Conservation (phyloP, 1,139 yeast genomes). For the Pichia sp. region DNA sequence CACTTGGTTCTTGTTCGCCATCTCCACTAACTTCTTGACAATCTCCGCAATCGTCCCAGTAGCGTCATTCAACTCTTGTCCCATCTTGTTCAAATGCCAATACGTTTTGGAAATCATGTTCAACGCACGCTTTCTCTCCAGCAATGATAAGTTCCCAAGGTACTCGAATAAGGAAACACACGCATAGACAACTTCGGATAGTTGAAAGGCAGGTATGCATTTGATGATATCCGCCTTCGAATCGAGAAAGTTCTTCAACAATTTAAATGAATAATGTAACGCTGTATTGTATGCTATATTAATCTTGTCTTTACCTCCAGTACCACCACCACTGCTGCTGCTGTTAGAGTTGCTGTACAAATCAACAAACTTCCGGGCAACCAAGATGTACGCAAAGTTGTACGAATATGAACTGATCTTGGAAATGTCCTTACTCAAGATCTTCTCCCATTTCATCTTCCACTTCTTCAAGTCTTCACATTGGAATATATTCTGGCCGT, state of each 20-base stretch:
- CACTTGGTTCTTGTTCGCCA: conserved; percentile 31
- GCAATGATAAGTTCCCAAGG: conserved; percentile 35
- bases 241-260: conserved; percentile 41
- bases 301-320: not conserved
- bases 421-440: conserved; percentile 44
- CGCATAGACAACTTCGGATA: conserved; percentile 50
- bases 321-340: not conserved
- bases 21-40: conserved; percentile 47
- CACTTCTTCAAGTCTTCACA: conserved; percentile 40
- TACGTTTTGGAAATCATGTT: conserved; percentile 48
- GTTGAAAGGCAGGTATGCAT: conserved; percentile 50
- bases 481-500: conserved; percentile 17
- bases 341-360: conserved; percentile 5
- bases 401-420: conserved; percentile 43
- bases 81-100: conserved; percentile 54
- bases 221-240: conserved; percentile 43
- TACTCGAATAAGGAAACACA: conserved; percentile 49
- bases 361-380: conserved; percentile 38
- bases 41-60: conserved; percentile 55
- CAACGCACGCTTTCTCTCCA: conserved; percentile 39
- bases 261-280: conserved; percentile 39
- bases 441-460: conserved; percentile 40
- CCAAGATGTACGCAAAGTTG: conserved; percentile 42
- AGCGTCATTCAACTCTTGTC: conserved; percentile 52
- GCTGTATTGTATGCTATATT: conserved; percentile 36